phyloP scores from a whole-genome alignment of 139 green algal species.

The Picochlorum sp. region DNA sequence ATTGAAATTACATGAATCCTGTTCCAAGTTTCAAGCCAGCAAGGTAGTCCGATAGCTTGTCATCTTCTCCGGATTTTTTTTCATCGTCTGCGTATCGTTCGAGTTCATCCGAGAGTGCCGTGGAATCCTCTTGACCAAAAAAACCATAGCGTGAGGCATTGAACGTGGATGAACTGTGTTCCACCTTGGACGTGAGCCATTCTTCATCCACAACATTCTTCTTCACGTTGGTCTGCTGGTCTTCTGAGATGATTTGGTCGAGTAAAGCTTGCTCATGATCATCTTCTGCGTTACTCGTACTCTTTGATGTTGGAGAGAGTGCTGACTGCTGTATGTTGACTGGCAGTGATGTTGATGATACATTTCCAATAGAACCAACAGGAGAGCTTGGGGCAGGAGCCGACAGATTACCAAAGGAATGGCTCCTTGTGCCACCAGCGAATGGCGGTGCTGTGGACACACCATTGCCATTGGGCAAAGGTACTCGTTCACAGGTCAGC shows the following conservation, averaged over 20 bases:
- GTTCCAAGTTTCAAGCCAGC: conserved; percentile 25
- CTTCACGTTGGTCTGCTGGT: neutral
- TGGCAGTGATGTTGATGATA: neutral
- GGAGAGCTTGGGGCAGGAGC: conserved; percentile 5
- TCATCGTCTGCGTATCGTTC: neutral
- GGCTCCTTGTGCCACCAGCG: neutral
- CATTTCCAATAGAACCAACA: neutral
- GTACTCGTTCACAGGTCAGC: conserved; percentile 18
- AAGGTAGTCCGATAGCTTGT: conserved; percentile 7
- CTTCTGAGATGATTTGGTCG: neutral
- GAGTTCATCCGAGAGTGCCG: neutral
- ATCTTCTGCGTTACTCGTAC: neutral
- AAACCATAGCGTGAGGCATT: conserved; percentile 33
- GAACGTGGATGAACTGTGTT: conserved; percentile 16
- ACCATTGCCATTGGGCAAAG: neutral
- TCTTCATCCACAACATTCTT: neutral
- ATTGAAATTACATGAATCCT: conserved; percentile 14
- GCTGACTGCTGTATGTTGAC: neutral
- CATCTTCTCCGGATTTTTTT: neutral
- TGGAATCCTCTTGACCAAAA: conserved; percentile 14
- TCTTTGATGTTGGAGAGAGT: neutral
- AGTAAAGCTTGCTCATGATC: conserved; percentile 1
- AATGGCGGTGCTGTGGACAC: neutral
- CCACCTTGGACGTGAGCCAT: neutral
- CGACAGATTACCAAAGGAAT: neutral